These are phyloP conservation scores for Epichloe sylvatica DNA, from an alignment of 2,329 filamentous ascomycete genomes.

Conservation along the genomic window DNA sequence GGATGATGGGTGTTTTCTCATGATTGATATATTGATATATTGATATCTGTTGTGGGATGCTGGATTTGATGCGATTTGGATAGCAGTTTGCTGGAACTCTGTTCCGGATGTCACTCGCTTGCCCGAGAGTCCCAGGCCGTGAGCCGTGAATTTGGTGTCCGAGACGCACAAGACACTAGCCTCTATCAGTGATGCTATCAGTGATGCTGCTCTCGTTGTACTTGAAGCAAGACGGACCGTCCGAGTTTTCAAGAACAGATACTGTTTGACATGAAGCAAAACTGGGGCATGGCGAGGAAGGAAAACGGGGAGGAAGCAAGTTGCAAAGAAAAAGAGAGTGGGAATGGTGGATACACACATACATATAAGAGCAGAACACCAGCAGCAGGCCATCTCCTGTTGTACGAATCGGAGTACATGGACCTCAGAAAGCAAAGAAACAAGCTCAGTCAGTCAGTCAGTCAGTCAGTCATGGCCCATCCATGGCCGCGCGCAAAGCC, in stretches of 20 bases:
- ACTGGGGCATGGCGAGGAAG: not conserved
- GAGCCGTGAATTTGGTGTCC: not conserved
- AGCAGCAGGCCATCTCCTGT: conserved; percentile 4
- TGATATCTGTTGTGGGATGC: not conserved
- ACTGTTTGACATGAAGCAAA: not conserved
- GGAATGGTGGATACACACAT: conserved; percentile 22
- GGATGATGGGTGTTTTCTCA: conserved; percentile 17
- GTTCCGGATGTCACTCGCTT: not conserved
- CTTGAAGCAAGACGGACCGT: not conserved
- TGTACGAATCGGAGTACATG: not conserved
- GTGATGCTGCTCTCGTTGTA: not conserved
- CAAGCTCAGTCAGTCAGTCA: not conserved
- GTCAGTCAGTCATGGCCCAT: not conserved
- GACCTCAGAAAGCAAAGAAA: not conserved
- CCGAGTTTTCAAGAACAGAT: not conserved
- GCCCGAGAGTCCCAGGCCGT: not conserved
- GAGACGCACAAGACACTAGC: not conserved
- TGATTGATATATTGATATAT: conserved; percentile 7
- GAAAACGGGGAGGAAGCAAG: conserved; percentile 10
- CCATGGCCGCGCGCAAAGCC: not conserved
- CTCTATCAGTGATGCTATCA: not conserved
- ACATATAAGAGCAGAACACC: conserved; percentile 18
- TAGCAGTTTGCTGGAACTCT: too few species aligned
- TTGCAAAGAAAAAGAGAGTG: conserved; percentile 8
- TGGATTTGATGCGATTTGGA: not conserved